Base-by-base conservation (phyloP, 306 rosid species). In the Gillenia trifoliata region DNA sequence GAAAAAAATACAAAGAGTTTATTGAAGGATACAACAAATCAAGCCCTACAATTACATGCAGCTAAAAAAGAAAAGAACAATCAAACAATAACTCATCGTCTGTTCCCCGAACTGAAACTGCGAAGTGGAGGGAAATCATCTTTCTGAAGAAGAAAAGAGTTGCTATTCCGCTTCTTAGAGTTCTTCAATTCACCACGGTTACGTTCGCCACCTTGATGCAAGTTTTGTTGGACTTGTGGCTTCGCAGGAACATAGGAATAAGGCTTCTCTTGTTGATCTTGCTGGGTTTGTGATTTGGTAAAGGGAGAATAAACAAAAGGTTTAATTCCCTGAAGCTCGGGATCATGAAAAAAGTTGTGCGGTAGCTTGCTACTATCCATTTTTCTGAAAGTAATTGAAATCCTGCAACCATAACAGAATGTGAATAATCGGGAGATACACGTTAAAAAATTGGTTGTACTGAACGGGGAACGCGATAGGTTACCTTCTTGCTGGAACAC, bases 301-400 rank as follows among this genome's bases (percentile, higher is more conserved):
- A 23, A 43, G 10, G 64, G 61, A 65, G 84, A 71, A 72, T 25
- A 20, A 56, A 5, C 3, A n/a, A 77, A 74, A 63, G 86, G 84
- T 78, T 85, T 78, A 67, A 85, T 73, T 64, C 78, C 81, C 33
- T 47, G 71, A 23, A 88, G 66, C 22, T 83, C 91, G 19, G 77
- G 84, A 73, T 85, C 89, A 0, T 62, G 82, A 11, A 47, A 36
- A 77, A 65, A 88, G 9, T 33, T 75, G 71, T 72, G 70, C 17
- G 93, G 93, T 26, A 80, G 26, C 77, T 88, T 90, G 34, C 52
- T 76, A 0, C 78, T 74, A 19, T 85, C 86, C 87, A 85, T 85
- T 86, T 84, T 90, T 56, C 96, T 83, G 66, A 88, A 86, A 13
- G 96, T 83, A 64, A 90, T 88, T 16, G 87, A 90, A 67, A 88